Evolutionary conservation across 805 yeast genomes (phyloP), one percentile per base, ranked within the genome.

Genomic region (Ogataea parapolymorpha): DNA sequence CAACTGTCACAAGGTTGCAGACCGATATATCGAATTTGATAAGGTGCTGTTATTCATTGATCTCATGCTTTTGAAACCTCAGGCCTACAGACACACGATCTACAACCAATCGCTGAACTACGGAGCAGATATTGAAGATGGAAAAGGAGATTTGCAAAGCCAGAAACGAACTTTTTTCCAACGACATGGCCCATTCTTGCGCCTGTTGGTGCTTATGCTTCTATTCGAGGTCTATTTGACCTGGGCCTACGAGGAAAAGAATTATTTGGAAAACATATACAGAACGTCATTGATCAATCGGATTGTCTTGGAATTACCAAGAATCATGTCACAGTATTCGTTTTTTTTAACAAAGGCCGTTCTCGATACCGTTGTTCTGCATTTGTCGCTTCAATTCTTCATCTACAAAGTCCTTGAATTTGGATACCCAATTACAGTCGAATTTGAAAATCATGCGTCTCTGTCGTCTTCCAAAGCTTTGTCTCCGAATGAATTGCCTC

Each of bases 11-110:
- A 69, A 73, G 37, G 79, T 85, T 16, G 95, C 89, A 3, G 99
- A 93, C 62, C 83, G 85, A 58, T 93, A 93, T 64, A 82, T 91
- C 23, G 99, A 93, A 60, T 82, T 79, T 49, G 99, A 93, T 60
- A 75, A 79, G 41, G 95, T 91, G 6, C 67, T 93, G 2, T 67
- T 91, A 15, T 85, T 87, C 58, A 80, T 93, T 16, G 98, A 93
- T 55, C 71, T 91, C 32, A 65, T 93, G 39, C 72, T 93, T 10
- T 65, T 93, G 51, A 87, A 90, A 54, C 89, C 93, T 3, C 95
- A 84, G 51, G 98, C 91, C 0, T 85, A 82, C 50, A 73, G 93
- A 33, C 99, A 93, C 61, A 65, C 91, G 38, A 86, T 90, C 3
- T 91, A 78, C 67, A 93, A 91, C 56, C 65, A 77, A 9, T 38